These are phyloP conservation scores for Candida montana DNA, from an alignment of 805 yeast genomes.

Conservation along the genomic window DNA sequence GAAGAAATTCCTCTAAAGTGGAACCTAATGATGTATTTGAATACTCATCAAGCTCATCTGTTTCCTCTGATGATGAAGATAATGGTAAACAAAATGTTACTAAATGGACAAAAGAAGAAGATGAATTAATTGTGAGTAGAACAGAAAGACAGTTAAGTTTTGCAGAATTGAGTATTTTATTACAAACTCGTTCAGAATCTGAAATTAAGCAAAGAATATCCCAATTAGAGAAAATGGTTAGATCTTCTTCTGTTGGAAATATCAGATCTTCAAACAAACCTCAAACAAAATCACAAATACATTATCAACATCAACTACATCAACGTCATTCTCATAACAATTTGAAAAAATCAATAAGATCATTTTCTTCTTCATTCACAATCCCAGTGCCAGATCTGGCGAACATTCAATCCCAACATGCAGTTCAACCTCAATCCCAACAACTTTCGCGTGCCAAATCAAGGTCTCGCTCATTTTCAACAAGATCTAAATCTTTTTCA, in stretches of 20 bases:
- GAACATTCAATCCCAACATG: not conserved
- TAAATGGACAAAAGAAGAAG: constrained; percentile 60
- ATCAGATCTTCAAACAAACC: not conserved
- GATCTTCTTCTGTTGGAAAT: not conserved
- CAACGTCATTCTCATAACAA: constrained; percentile 3
- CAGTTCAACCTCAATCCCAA: too few species aligned
- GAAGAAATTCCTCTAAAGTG: constrained; percentile 8
- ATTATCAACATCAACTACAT: not conserved
- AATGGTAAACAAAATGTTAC: not conserved
- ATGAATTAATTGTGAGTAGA: constrained; percentile 53
- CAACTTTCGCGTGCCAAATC: not conserved
- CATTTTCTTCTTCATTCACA: constrained; percentile 3
- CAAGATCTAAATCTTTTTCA: constrained; percentile 16
- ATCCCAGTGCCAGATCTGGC: not conserved
- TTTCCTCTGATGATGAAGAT: constrained; percentile 12
- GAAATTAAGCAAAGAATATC: constrained; percentile 65
- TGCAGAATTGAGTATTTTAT: constrained; percentile 66
- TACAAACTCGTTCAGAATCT: constrained; percentile 69
- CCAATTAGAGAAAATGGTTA: constrained; percentile 29
- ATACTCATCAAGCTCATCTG: constrained; percentile 7
- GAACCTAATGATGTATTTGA: constrained; percentile 6
- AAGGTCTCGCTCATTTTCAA: constrained; percentile 7
- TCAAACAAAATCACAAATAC: not conserved
- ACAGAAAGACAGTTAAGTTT: constrained; percentile 55
- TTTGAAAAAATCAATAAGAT: constrained; percentile 5